A percentile compares a stretch with the other conserved stretches of the same genome.
phyloP scores from a whole-genome alignment of 176 grass and related monocot species.

The Echinochloa phyllopogon region DNA sequence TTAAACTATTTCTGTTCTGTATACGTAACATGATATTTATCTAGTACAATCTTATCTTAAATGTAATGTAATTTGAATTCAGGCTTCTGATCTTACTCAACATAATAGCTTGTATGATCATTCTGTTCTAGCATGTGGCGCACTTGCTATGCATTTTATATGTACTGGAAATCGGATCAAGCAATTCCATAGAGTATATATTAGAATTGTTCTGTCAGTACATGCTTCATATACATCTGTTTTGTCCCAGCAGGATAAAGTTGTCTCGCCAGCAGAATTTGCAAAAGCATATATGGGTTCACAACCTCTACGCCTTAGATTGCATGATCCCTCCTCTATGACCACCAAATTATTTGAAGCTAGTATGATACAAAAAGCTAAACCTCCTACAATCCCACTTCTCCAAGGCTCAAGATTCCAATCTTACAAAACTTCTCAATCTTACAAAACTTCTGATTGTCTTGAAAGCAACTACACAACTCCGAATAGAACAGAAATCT shows the following conservation, averaged over 20 bases:
- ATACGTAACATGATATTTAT: not conserved
- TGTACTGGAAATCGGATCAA: not conserved
- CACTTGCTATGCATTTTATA: not conserved
- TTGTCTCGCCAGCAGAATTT: slow-evolving; percentile 61
- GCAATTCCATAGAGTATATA: not conserved
- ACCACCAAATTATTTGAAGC: slow-evolving; percentile 31
- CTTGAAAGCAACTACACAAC: slow-evolving; percentile 29
- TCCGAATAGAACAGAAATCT: slow-evolving; percentile 51
- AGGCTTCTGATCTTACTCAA: not conserved
- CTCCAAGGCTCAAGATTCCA: slow-evolving; percentile 39
- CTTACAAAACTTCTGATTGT: slow-evolving; percentile 33
- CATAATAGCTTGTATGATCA: not conserved
- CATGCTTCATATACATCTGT: slow-evolving; percentile 12
- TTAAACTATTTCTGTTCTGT: slow-evolving; percentile 17
- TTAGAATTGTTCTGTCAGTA: not conserved
- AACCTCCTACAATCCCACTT: slow-evolving; percentile 34
- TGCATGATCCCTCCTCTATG: slow-evolving; percentile 37
- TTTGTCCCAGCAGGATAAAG: slow-evolving; percentile 40
- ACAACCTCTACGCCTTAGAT: slow-evolving; percentile 48
- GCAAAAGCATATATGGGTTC: slow-evolving; percentile 70
- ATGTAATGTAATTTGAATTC: not conserved
- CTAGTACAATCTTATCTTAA: slow-evolving; percentile 9
- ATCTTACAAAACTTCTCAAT: slow-evolving; percentile 22
- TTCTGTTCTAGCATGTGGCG: not conserved
- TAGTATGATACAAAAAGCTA: slow-evolving; percentile 33